Evolutionary conservation across 2,329 filamentous ascomycete genomes (phyloP), one percentile per base, ranked within the genome.

Genomic region (Ustulina deusta): DNA sequence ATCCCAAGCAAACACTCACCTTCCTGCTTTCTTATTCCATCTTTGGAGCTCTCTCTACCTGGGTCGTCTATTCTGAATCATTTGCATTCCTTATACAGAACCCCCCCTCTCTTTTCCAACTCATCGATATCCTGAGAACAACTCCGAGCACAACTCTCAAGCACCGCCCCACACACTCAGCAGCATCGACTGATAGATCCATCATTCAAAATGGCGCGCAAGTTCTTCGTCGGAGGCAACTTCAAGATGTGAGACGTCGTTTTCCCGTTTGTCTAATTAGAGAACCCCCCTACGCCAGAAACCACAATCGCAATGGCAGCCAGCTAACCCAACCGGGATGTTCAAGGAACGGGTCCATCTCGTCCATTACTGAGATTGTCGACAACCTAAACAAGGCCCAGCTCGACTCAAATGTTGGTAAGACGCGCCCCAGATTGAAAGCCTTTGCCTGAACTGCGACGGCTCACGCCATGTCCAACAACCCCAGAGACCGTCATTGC

Each of bases 201-300:
- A 66, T 27, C 38, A 40, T 60, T 84, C 88, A 93, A 79, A 78
- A 97, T 97, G 94, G 88, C 91, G 88, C 94, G 94, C 87, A 92
- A 94, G 87, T 97, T 97, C 88, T 97, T 97, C 83, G 93, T 97
- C 82, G 94, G 94, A 83, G 94, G 94, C 81, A 99, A 99, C 91
- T 98, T 98, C 87, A 98, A 99, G 89, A 98, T 98, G 94, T 97
- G 85, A 80, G 87, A 42, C 61, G 72, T 69, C 75, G 68, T 69
- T 68, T 71, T 74, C 71, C 73, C 71, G 66, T 11, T 29, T 27
- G 3, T 42, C 11, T 15, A 3, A 36, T 20, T 6, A 1, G 25
- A 49, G 15, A 69, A 72, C 71, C 67, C 58, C 60, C 34, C 40
- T 59, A 62, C 56, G 57, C 63, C 61, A 48, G 20, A 54, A 29